Evolutionary conservation across 805 yeast genomes (phyloP), one percentile per base, ranked within the genome.

Genomic region (Hanseniaspora meyeri): DNA sequence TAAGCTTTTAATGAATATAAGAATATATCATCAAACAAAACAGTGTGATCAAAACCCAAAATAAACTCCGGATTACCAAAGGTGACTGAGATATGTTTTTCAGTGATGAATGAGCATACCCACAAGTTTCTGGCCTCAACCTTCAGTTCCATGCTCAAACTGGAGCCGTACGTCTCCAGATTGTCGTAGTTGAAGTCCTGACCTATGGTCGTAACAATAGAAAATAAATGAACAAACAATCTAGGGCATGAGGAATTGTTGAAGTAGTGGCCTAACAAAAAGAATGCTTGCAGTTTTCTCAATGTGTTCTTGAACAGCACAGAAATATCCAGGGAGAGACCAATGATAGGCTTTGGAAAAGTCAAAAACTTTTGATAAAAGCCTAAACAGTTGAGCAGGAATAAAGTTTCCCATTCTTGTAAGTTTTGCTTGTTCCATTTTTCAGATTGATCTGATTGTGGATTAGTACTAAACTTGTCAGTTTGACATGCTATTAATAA

Each of bases 361-460:
- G 39, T 46, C 17, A 53, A 46, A 31, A 46, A 51, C 19, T 51
- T 57, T n/a, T 57, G 56, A 12, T 57, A 57, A 42, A 51, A 57
- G 16, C 43, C 49, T 19, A 57, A 17, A 19, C 51, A 38, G 37
- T 57, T 57, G 31, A 57, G 11, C 29, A 57, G 34, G 7, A 47
- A 47, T 17, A 47, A 27, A 12, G 39, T 40, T 47, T 57, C 59
- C 59, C 59, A 57, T 32, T 46, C 39, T 20, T 46, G 29, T 17
- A 46, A 12, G 14, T 20, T 12, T 6, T 46, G 17, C 19, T 46
- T 46, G 12, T 36, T 19, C 39, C 45, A 42, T 31, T 46, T 37
- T 32, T 32, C 2, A 11, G 11, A 16, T 34, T 46, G 5, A 9
- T 17, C 24, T 16, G 14, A 17, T 29, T 29, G 20, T 4, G 43